phyloP scores from a whole-genome alignment of 129 eudicot species.

The Saposhnikovia divaricata region DNA sequence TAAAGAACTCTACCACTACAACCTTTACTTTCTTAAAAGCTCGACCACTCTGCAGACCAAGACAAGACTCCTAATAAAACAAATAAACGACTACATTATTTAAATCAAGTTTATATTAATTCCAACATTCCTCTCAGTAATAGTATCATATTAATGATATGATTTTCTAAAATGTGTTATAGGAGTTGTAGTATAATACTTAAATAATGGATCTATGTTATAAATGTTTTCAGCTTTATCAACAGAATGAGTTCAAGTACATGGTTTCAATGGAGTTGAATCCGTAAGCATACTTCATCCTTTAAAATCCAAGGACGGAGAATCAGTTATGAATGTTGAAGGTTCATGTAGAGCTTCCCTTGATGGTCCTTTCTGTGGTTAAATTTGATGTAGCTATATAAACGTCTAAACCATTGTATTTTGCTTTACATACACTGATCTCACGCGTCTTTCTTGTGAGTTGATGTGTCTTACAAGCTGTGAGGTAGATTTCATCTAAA shows the following conservation, averaged over 20 bases:
- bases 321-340: slow-evolving; percentile 14
- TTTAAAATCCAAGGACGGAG: slow-evolving; percentile 28
- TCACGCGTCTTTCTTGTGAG: background rate
- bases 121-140: background rate
- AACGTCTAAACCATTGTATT: background rate
- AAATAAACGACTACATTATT: no score
- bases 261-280: background rate
- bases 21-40: no score
- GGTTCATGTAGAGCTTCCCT: slow-evolving; percentile 33
- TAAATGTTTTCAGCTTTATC: background rate
- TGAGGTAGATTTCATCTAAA: background rate
- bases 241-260: background rate
- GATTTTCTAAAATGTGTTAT: background rate
- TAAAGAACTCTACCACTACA: no score
- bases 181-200: background rate
- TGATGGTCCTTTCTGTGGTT: background rate
- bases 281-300: background rate
- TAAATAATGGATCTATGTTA: background rate
- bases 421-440: background rate
- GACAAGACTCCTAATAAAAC: no score
- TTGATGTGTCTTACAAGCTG: background rate
- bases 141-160: background rate
- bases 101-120: no score
- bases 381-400: background rate
- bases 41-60: no score